Evolutionary conservation across 2,329 filamentous ascomycete genomes (phyloP).

Genomic region (Teratosphaeria viscida): DNA sequence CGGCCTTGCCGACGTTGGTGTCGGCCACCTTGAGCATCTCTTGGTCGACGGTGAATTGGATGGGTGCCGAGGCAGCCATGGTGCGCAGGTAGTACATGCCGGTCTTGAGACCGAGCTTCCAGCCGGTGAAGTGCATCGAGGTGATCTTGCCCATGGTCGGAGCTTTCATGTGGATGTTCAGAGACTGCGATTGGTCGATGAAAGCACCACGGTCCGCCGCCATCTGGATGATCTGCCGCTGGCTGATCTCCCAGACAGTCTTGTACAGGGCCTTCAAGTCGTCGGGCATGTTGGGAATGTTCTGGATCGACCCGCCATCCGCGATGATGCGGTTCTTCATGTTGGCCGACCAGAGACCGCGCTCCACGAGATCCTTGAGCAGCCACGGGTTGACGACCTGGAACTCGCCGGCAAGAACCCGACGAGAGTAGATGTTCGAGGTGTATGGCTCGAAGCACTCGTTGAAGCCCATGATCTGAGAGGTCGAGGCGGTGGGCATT

Average conservation of each 20-base stretch:
- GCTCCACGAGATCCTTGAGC: conserved; percentile 93
- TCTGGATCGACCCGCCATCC: conserved; percentile 89
- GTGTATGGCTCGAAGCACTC: conserved; percentile 99
- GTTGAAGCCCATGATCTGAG: conserved; percentile 97
- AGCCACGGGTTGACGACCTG: conserved; percentile 99
- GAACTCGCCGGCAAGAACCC: conserved; percentile 96
- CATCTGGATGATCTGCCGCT: conserved; percentile 94
- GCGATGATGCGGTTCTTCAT: conserved; percentile 99
- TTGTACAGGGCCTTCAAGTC: conserved; percentile 98
- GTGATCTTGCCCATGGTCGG: conserved; percentile 99
- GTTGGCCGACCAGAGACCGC: conserved; percentile 96
- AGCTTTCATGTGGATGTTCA: conserved; percentile 99
- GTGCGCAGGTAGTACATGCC: conserved; percentile 99
- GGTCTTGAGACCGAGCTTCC: conserved; percentile 98
- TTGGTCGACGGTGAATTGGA: conserved; percentile 98
- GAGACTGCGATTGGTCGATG: conserved; percentile 96
- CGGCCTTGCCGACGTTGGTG: conserved; percentile 59
- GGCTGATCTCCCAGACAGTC: conserved; percentile 98
- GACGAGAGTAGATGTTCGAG: conserved; percentile 98
- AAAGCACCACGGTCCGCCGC: conserved; percentile 95
- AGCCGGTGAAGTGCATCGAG: conserved; percentile 97
- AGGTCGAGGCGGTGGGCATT: conserved; percentile 96
- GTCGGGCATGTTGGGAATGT: conserved; percentile 89
- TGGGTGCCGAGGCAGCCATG: conserved; percentile 90
- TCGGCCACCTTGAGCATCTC: conserved; percentile 84